Base-by-base conservation (phyloP, 441 rosid genomes). In the Adansonia rubrostipa region DNA sequence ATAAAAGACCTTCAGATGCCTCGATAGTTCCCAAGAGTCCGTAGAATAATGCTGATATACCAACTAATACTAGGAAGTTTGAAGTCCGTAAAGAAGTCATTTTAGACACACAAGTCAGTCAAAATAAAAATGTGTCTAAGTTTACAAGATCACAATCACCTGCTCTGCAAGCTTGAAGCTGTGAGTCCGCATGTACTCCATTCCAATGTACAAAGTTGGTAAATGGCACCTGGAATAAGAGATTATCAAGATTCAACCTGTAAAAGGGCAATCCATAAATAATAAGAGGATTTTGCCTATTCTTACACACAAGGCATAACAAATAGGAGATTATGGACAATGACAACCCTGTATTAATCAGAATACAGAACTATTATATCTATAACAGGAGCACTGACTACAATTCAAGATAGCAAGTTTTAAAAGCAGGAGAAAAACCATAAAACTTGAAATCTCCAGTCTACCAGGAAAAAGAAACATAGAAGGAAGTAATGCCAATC, bases 151-250 rank as follows among this genome's bases (percentile, higher is more conserved):
- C n/a, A 74, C 9, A 57, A 45, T 44, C 80, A 96, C 99, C 97
- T 94, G 98, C 85, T 91, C 98, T 13, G 99, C 98, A 84, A 92
- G 98, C 89, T 94, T 96, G 83, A 88, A 93, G 88, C 98, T 96
- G 84, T 92, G 98, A 47, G 95, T 96, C 86, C 97, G 89, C 96
- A 91, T 93, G 89, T 96, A 94, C 87, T 96, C 99, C 99, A 94
- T 96, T 85, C 98, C 98, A 78, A 94, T 96, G 91, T 91, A 96
- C 84, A 94, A 73, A 82, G 98, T 93, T 85, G 99, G 96, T 77
- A 94, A 91, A 86, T 96, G 98, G 85, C 98, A 96, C 95, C 98
- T 94, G 92, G 88, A 89, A 92, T 85, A 89, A 89, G 87, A 93
- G 89, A 91, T 93, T 60, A 87, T 88, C 91, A 92, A 88, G 83